A percentile compares a stretch with the other conserved stretches of the same genome.
Conservation (phyloP, 345 rosid species). For the Cardiospermum halicacabum region DNA sequence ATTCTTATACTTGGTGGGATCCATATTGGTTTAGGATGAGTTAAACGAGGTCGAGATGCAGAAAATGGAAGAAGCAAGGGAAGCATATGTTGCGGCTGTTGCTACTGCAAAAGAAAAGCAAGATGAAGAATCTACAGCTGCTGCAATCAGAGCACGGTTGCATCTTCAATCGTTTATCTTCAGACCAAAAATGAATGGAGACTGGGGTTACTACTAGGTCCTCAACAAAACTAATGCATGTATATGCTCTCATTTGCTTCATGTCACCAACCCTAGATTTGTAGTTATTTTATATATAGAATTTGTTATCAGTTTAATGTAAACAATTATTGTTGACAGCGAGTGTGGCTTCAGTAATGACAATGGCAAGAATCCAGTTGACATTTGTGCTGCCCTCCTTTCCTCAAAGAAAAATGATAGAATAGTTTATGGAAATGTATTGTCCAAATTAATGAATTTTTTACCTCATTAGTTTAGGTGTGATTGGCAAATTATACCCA, state of each 20-base stretch:
- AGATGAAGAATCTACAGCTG: slow-evolving; percentile 78
- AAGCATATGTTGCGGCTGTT: slow-evolving; percentile 67
- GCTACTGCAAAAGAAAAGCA: slow-evolving; percentile 60
- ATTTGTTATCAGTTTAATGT: background rate
- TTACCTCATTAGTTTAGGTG: no score
- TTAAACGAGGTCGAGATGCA: slow-evolving; percentile 41
- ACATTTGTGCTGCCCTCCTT: no score
- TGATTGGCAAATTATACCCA: no score
- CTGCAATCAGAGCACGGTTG: slow-evolving; percentile 65
- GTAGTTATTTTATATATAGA: background rate
- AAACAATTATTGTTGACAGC: background rate
- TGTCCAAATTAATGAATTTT: no score
- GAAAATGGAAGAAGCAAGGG: slow-evolving; percentile 78
- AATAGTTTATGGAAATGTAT: no score
- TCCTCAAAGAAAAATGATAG: no score
- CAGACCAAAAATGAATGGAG: slow-evolving; percentile 19
- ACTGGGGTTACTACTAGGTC: background rate
- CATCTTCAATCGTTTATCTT: slow-evolving; percentile 65
- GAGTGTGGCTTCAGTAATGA: background rate
- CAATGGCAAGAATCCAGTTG: no score
- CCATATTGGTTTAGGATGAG: slow-evolving; percentile 41
- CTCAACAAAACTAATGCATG: background rate
- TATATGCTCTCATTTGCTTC: background rate
- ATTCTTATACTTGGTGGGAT: slow-evolving; percentile 2
- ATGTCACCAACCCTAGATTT: background rate